Percentiles rank a stretch among this genome's conserved stretches.
phyloP scores from a whole-genome alignment of 1,139 yeast species.

The Hemisphaericaspora subhashii region DNA sequence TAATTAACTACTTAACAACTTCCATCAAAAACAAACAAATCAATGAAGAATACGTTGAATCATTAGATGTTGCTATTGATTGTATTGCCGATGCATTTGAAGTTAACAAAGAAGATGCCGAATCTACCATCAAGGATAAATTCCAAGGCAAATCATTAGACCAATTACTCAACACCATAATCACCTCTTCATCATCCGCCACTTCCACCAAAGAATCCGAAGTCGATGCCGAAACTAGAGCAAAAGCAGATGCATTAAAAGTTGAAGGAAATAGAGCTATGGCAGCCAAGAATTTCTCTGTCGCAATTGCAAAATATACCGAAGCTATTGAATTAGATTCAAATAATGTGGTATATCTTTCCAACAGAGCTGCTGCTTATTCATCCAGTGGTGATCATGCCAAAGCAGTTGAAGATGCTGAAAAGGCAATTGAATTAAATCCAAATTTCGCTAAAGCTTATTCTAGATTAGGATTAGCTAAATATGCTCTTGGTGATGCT shows the following conservation, averaged over 20 bases:
- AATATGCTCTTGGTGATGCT: constrained; percentile 85
- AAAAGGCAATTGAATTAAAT: constrained; percentile 73
- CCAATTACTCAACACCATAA: constrained; percentile 38
- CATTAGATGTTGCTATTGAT: constrained; percentile 93
- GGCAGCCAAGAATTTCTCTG: constrained; percentile 71
- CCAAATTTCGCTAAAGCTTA: constrained; percentile 88
- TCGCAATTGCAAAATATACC: constrained; percentile 76
- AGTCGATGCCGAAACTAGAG: constrained; percentile 56
- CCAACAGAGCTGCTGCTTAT: constrained; percentile 97
- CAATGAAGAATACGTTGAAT: constrained; percentile 78
- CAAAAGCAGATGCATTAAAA: constrained; percentile 80
- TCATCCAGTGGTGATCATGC: constrained; percentile 76
- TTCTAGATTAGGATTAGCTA: constrained; percentile 92
- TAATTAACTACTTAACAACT: constrained; percentile 67
- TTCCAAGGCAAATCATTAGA: constrained; percentile 52
- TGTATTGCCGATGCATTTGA: constrained; percentile 88
- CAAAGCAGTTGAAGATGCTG: constrained; percentile 81
- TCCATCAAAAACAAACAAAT: constrained; percentile 65
- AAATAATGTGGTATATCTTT: constrained; percentile 76
- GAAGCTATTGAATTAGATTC: constrained; percentile 76
- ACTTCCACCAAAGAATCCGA: constrained; percentile 24
- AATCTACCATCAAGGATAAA: constrained; percentile 30
- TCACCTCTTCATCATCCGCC: constrained; percentile 22
- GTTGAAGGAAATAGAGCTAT: constrained; percentile 87
- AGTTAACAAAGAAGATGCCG: constrained; percentile 53